Evolutionary conservation across 495 filamentous ascomycete genomes (phyloP), one percentile per base, ranked within the genome.

Genomic region (Penicillium robsamsonii): DNA sequence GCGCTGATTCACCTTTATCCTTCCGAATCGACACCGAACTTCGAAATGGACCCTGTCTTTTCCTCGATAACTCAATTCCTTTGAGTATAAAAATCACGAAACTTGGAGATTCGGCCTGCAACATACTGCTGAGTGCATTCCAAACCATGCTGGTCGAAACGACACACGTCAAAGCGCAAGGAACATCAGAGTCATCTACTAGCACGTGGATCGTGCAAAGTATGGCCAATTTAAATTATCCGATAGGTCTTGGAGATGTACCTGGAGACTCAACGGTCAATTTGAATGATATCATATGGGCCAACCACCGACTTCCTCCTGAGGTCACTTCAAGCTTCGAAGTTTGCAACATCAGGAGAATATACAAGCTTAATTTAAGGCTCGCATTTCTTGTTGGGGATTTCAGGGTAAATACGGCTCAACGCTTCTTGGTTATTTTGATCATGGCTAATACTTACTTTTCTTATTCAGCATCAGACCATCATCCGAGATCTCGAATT

Each of bases 321-420:
- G 41, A 24, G 30, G 12, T 45, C 6, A 45, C 42, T 12, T 37
- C 51, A 0, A 53, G 51, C 6, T 53, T 53, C 15, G 51, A 53
- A 45, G 51, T 46, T 4, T 53, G 51, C 51, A 53, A 53, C n/a
- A 46, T 53, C 22, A 53, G 37, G 18, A 42, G 42, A 13, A 53
- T 17, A 17, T 46, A 53, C 18, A 38, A 20, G 18, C 29, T 53
- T 22, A 24, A 18, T 12, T 4, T 53, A 2, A 24, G 40, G 13
- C 41, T 53, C 12, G 51, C 30, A 24, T 37, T 53, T 29, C 30
- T 45, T 25, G 27, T 53, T 46, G 42, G 40, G 12, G 2, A 35
- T 5, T 35, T 7, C 27, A 44, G 45, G 40, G 50, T 45, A 25
- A 40, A 12, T 11, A 20, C 10, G 0, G 2, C 17, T 15, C 1